These are phyloP conservation scores for Moricandia arvensis DNA, from an alignment of 345 rosid genomes.

Conservation along the genomic window DNA sequence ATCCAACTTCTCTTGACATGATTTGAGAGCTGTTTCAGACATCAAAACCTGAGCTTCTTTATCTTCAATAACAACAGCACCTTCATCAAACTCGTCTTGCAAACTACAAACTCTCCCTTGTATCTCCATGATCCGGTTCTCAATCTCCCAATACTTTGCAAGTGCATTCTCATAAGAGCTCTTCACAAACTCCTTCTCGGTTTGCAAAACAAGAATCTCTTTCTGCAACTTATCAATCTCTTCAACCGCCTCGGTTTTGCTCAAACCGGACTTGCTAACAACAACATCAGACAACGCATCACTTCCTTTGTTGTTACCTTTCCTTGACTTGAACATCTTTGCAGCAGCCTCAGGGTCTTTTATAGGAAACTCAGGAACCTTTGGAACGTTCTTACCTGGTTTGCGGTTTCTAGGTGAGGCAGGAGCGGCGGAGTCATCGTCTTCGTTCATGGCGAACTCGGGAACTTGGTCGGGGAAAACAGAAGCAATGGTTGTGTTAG, in stretches of 20 bases:
- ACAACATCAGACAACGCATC: background rate
- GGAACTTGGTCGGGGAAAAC: conserved; percentile 83
- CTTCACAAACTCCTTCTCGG: conserved; percentile 83
- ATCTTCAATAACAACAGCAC: conserved; percentile 62
- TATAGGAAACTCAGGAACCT: conserved; percentile 54
- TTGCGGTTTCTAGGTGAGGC: conserved; percentile 19
- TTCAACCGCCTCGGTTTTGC: conserved; percentile 52
- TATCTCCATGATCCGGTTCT: conserved; percentile 51
- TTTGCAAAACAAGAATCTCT: conserved; percentile 68
- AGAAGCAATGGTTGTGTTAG: conserved; percentile 50
- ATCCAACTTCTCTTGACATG: conserved; percentile 64
- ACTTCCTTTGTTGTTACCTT: conserved; percentile 17
- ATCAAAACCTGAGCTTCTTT: conserved; percentile 71
- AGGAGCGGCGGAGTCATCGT: conserved; percentile 37
- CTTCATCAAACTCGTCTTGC: conserved; percentile 75
- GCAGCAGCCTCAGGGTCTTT: conserved; percentile 51
- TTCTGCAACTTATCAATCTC: conserved; percentile 81
- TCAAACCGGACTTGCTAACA: conserved; percentile 61
- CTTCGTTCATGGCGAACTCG: conserved; percentile 68
- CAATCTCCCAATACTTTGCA: conserved; percentile 74
- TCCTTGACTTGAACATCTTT: conserved; percentile 48
- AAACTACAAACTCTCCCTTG: conserved; percentile 55
- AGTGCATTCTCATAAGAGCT: conserved; percentile 64
- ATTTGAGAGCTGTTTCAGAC: conserved; percentile 66
- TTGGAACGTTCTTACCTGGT: conserved; percentile 48